A percentile compares a stretch with the other conserved stretches of the same genome.
Evolutionary conservation across 371 early-diverging fungal genomes (phyloP).

Genomic region (Actinomortierella wolfii): DNA sequence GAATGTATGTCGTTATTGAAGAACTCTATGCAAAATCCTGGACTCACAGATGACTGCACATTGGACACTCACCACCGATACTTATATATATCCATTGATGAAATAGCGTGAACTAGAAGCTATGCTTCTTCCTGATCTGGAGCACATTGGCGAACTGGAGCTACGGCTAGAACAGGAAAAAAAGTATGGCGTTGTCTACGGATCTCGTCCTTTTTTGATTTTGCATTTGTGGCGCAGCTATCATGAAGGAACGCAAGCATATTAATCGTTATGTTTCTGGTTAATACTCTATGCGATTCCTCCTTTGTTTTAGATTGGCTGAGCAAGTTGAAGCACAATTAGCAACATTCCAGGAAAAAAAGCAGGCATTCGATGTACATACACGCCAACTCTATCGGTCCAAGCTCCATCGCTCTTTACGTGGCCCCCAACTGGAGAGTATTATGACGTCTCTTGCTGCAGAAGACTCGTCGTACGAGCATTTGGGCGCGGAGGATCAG

Average conservation of each 20-base stretch:
- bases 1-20: constrained; percentile 16
- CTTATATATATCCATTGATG: too few species aligned
- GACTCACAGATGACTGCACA: background rate
- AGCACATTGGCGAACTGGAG: constrained; percentile 40
- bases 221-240: background rate
- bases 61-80: background rate
- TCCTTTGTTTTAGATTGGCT: constrained; percentile 15
- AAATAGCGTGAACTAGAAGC: constrained; percentile 33
- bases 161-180: constrained; percentile 40
- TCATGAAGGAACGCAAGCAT: too few species aligned
- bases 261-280: background rate
- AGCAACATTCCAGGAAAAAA: constrained; percentile 22
- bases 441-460: constrained; percentile 11
- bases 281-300: background rate
- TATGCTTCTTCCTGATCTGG: constrained; percentile 37
- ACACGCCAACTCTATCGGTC: constrained; percentile 19
- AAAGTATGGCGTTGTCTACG: constrained; percentile 8
- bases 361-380: constrained; percentile 16
- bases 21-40: background rate
- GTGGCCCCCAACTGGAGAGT: background rate
- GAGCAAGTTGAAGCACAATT: constrained; percentile 19
- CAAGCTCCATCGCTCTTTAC: constrained; percentile 25
- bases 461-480: constrained; percentile 14
- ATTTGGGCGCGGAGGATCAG: constrained; percentile 31
- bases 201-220: background rate